Conservation (phyloP, 768 basidiomycete species). For the Podaxis rugospora region DNA sequence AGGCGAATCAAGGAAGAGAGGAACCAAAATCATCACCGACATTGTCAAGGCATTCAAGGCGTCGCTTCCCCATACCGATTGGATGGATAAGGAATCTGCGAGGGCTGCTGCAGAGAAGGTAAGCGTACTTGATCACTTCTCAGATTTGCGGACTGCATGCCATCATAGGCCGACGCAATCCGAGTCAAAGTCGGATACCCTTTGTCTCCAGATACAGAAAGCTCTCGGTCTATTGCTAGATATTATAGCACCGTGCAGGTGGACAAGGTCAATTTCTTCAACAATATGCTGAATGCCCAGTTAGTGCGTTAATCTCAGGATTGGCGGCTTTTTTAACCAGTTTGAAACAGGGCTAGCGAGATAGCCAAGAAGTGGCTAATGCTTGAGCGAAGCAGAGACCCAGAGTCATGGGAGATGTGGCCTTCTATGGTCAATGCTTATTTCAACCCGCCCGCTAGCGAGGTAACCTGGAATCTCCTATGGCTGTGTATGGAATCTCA, state of each 20-base stretch:
- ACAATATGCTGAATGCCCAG: slow-evolving; percentile 71
- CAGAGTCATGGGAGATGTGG: slow-evolving; percentile 82
- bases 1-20: slow-evolving; percentile 74
- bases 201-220: slow-evolving; percentile 73
- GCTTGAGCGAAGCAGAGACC: slow-evolving; percentile 65
- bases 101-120: slow-evolving; percentile 84
- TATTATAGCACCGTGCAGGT: slow-evolving; percentile 77
- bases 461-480: slow-evolving; percentile 40
- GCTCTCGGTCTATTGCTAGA: slow-evolving; percentile 58
- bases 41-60: slow-evolving; percentile 81
- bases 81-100: slow-evolving; percentile 90
- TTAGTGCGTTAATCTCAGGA: slow-evolving; percentile 17
- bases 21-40: slow-evolving; percentile 70
- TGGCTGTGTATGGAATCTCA: neutral
- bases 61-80: slow-evolving; percentile 69
- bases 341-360: slow-evolving; percentile 44
- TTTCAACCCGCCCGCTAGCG: slow-evolving; percentile 82
- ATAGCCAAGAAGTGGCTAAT: slow-evolving; percentile 68
- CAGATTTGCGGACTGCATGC: slow-evolving; percentile 9
- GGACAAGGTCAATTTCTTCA: slow-evolving; percentile 70
- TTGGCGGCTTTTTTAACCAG: neutral
- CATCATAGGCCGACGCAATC: slow-evolving; percentile 65
- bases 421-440: slow-evolving; percentile 87
- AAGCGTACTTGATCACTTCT: neutral
- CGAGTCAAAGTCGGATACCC: slow-evolving; percentile 94